phyloP scores from a whole-genome alignment of 352 stramenopile species.

The Pythium pyrilobum region DNA sequence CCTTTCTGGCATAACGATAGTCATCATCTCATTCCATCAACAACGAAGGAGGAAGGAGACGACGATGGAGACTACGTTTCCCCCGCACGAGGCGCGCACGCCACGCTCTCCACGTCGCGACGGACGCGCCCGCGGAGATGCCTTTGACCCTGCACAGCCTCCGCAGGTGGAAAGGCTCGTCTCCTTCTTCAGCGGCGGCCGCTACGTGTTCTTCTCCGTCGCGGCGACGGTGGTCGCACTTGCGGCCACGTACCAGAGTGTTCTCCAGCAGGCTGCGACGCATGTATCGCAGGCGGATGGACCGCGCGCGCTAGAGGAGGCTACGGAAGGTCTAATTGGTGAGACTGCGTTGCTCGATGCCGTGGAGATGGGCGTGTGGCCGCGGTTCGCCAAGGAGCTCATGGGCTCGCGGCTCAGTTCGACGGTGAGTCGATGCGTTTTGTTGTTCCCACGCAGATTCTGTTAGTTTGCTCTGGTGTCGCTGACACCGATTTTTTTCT shows the following conservation, averaged over 20 bases:
- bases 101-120: too few relatives aligned
- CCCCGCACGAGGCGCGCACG: too few relatives aligned
- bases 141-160: not conserved
- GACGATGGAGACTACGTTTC: not conserved
- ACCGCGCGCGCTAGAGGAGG: too few relatives aligned
- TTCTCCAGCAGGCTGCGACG: constrained; percentile 23
- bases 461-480: too few relatives aligned
- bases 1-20: too few relatives aligned
- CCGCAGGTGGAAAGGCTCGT: constrained; percentile 28
- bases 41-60: too few relatives aligned
- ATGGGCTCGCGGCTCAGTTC: constrained; percentile 50
- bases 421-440: constrained; percentile 28
- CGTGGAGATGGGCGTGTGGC: not conserved
- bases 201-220: constrained; percentile 63
- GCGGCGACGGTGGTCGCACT: constrained; percentile 49
- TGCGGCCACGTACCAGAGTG: constrained; percentile 36
- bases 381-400: constrained; percentile 35
- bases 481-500: too few relatives aligned
- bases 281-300: too few relatives aligned
- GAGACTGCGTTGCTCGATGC: not conserved
- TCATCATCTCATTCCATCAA: too few relatives aligned
- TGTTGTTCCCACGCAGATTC: not conserved
- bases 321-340: not conserved
- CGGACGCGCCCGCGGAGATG: not conserved
- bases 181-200: constrained; percentile 38